Evolutionary conservation across 2,329 filamentous ascomycete species (phyloP).

Genomic region (Xenosphaeropsis pyriputrescens): DNA sequence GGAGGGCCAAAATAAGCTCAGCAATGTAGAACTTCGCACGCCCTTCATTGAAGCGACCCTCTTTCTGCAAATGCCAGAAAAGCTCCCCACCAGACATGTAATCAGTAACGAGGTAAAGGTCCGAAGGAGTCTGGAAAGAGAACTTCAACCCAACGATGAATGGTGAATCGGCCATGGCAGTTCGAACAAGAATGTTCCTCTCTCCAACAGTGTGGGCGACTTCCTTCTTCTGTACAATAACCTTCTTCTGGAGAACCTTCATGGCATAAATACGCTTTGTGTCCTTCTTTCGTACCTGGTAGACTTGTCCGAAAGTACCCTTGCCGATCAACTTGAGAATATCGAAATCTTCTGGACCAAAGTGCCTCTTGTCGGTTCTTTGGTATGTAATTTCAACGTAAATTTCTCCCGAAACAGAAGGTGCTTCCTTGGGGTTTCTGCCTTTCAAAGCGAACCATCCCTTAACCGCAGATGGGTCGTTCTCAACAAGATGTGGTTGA

Average conservation of each 20-base stretch:
- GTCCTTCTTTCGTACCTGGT: constrained; percentile 95
- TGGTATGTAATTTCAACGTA: constrained; percentile 79
- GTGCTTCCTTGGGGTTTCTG: constrained; percentile 63
- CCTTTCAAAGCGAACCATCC: constrained; percentile 78
- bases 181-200: constrained; percentile 91
- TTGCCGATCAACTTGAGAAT: constrained; percentile 95
- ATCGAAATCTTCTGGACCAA: constrained; percentile 89
- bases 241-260: constrained; percentile 99
- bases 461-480: constrained; percentile 56
- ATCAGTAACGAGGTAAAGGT: constrained; percentile 95
- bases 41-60: constrained; percentile 87
- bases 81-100: constrained; percentile 99
- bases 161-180: constrained; percentile 86
- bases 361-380: constrained; percentile 75
- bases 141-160: constrained; percentile 98
- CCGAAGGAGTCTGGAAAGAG: constrained; percentile 93
- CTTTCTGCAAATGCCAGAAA: constrained; percentile 97
- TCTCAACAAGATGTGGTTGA: constrained; percentile 48
- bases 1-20: constrained; percentile 85
- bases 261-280: constrained; percentile 94
- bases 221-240: constrained; percentile 99
- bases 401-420: constrained; percentile 70
- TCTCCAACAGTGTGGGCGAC: constrained; percentile 95
- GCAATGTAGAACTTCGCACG: constrained; percentile 98
- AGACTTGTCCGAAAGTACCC: constrained; percentile 96